Evolutionary conservation across 495 filamentous ascomycete genomes (phyloP).

Genomic region (Tuber brumale): DNA sequence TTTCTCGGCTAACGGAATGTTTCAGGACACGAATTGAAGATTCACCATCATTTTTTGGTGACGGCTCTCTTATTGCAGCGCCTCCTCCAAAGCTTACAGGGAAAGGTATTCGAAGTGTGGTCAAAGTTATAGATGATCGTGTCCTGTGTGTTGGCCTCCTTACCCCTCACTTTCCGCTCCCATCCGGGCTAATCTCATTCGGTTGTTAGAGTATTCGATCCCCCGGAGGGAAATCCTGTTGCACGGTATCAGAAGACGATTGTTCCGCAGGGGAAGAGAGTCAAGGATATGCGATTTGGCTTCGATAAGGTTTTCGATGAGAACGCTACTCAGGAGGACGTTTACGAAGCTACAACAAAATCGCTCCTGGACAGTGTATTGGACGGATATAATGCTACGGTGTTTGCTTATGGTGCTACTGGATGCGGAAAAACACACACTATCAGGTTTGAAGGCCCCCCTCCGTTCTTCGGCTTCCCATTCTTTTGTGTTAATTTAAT

Average conservation of each 20-base stretch:
- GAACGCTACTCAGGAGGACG: conserved; percentile 82
- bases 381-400: conserved; percentile 97
- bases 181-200: conserved; percentile 32
- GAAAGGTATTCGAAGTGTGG: conserved; percentile 80
- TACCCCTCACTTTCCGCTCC: neutral
- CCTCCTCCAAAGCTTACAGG: conserved; percentile 77
- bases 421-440: conserved; percentile 98
- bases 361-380: conserved; percentile 85
- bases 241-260: conserved; percentile 80
- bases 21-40: conserved; percentile 70
- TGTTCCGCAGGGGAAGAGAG: conserved; percentile 77
- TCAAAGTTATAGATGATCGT: conserved; percentile 93
- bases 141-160: conserved; percentile 67
- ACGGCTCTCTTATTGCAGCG: conserved; percentile 79
- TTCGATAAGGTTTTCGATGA: conserved; percentile 98
- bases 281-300: conserved; percentile 95
- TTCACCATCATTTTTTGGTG: conserved; percentile 83
- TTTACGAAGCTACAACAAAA: conserved; percentile 92
- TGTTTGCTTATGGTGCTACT: conserved; percentile 97
- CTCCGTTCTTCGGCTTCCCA: conserved; percentile 9
- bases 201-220: conserved; percentile 77
- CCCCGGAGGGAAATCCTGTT: conserved; percentile 93
- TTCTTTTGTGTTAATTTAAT: conserved; percentile 18
- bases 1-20: conserved; percentile 17
- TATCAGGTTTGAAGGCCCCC: conserved; percentile 50